These are phyloP conservation scores for Osmanthus fragrans DNA, from an alignment of 257 asterid species.

Conservation along the genomic window DNA sequence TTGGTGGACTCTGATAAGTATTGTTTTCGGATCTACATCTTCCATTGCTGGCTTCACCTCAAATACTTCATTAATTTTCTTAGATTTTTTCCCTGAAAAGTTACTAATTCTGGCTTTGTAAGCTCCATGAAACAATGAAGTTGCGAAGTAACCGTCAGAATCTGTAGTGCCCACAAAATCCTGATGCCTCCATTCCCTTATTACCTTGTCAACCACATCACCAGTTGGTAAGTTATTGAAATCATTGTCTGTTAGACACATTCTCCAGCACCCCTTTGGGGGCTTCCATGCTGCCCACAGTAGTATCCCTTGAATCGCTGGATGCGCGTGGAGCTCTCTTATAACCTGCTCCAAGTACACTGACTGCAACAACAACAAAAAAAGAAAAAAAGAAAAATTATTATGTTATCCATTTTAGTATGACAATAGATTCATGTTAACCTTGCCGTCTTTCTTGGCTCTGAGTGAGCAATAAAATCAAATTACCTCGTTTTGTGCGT, in stretches of 20 bases:
- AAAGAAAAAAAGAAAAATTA: too few species aligned
- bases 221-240: conserved; percentile 46
- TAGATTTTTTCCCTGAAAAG: neutral
- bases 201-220: conserved; percentile 49
- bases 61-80: neutral
- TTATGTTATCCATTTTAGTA: neutral
- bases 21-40: neutral
- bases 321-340: conserved; percentile 57
- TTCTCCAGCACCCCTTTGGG: conserved; percentile 40
- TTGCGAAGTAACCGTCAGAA: neutral
- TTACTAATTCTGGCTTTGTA: neutral
- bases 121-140: conserved; percentile 5
- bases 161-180: conserved; percentile 4
- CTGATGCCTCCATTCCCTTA: conserved; percentile 13
- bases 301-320: conserved; percentile 47
- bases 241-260: conserved; percentile 63
- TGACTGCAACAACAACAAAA: conserved; percentile 50
- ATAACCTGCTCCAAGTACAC: conserved; percentile 45
- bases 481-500: conserved; percentile 23
- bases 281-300: conserved; percentile 54
- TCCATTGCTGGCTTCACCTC: neutral
- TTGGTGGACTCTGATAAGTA: neutral
- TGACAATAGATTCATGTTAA: neutral
- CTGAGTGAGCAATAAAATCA: neutral
- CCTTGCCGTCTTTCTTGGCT: neutral